These are phyloP conservation scores for Tylopilus subfusipes DNA, from an alignment of 768 basidiomycete genomes.

Conservation along the genomic window DNA sequence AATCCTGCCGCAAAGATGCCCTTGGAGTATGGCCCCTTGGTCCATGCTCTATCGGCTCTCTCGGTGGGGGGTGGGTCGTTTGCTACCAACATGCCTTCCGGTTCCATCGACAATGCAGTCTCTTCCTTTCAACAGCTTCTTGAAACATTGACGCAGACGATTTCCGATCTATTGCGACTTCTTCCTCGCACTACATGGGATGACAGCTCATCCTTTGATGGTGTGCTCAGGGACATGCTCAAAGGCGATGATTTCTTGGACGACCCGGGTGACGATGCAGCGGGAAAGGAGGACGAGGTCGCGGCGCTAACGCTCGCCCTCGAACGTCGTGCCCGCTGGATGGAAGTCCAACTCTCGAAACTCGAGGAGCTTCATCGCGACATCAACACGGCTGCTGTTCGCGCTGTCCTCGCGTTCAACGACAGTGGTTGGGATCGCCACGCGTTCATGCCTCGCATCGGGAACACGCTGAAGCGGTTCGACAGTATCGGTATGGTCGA, in stretches of 20 bases:
- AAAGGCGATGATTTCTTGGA: constrained; percentile 86
- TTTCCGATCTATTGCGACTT: constrained; percentile 79
- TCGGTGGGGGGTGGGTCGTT: constrained; percentile 85
- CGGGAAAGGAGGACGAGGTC: constrained; percentile 77
- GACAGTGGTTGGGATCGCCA: constrained; percentile 81
- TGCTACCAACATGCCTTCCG: constrained; percentile 72
- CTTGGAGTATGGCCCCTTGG: constrained; percentile 79
- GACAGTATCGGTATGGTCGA: constrained; percentile 60
- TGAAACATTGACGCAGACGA: constrained; percentile 86
- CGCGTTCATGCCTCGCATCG: constrained; percentile 64
- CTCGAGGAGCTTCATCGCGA: constrained; percentile 86
- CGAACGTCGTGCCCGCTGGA: constrained; percentile 88
- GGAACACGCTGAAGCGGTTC: constrained; percentile 65
- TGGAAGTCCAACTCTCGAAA: constrained; percentile 88
- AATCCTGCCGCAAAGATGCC: constrained; percentile 78
- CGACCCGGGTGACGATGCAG: constrained; percentile 61
- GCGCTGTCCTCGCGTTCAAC: constrained; percentile 78
- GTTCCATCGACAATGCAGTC: constrained; percentile 88
- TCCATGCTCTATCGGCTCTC: constrained; percentile 80
- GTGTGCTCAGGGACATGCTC: constrained; percentile 82
- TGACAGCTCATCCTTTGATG: constrained; percentile 85
- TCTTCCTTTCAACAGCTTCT: constrained; percentile 86
- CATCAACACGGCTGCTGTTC: constrained; percentile 84
- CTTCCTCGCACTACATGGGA: constrained; percentile 89
- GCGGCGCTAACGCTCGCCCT: constrained; percentile 78